Evolutionary conservation across 2,329 filamentous ascomycete genomes (phyloP).

Genomic region (Neonectria hederae): DNA sequence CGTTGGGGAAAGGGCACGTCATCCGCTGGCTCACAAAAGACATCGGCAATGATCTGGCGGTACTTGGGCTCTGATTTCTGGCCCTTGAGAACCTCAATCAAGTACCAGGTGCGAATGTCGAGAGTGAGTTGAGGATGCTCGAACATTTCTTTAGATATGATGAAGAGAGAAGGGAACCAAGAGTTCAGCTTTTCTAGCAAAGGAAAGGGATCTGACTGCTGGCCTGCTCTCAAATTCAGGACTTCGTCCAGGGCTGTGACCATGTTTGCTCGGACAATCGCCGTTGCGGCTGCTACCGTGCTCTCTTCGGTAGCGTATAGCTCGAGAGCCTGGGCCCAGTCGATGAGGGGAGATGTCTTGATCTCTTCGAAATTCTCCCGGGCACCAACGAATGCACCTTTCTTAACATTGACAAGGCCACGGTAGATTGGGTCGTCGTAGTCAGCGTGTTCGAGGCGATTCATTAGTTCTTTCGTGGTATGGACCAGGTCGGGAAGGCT

Average conservation of each 20-base stretch:
- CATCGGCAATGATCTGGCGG: conserved; percentile 37
- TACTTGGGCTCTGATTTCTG: conserved; percentile 20
- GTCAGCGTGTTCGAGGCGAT: conserved; percentile 34
- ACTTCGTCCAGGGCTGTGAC: conserved; percentile 47
- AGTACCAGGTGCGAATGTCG: conserved; percentile 49
- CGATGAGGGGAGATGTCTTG: conserved; percentile 40
- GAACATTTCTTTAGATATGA: conserved; percentile 25
- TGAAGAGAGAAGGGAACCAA: conserved; percentile 45
- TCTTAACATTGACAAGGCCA: conserved; percentile 39
- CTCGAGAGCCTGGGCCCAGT: conserved; percentile 32
- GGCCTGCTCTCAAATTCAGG: conserved; percentile 17
- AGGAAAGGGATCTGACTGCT: conserved; percentile 28
- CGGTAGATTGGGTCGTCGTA: conserved; percentile 33
- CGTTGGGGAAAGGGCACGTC: conserved; percentile 11
- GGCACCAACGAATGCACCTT: conserved; percentile 39
- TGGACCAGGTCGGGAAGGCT: conserved; percentile 42
- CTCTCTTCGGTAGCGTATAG: conserved; percentile 5
- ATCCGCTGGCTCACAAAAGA: conserved; percentile 44
- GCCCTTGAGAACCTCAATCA: conserved; percentile 43
- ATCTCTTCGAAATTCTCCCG: conserved; percentile 39
- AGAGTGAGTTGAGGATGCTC: conserved; percentile 43
- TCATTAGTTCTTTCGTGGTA: conserved; percentile 42
- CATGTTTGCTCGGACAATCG: conserved; percentile 48
- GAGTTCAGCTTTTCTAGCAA: conserved; percentile 47
- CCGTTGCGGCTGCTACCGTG: conserved; percentile 8